Conservation (phyloP, 495 filamentous ascomycete species). For the Pyrenula massariospora region DNA sequence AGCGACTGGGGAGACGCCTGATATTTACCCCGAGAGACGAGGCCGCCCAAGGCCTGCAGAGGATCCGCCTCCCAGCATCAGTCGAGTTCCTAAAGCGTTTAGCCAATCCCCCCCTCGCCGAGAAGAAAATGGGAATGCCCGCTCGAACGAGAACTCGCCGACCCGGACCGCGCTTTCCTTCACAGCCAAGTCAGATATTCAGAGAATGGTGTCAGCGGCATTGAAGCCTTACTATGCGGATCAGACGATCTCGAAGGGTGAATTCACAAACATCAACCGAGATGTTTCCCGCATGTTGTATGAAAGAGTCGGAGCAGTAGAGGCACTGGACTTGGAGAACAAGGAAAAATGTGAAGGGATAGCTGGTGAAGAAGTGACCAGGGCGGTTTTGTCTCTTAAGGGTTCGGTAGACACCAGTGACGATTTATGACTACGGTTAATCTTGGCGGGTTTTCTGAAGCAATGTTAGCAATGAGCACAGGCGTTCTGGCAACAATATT, state of each 20-base stretch:
- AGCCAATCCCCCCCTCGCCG: conserved; percentile 8
- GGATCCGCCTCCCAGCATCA: conserved; percentile 8
- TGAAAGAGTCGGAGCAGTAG: conserved; percentile 55
- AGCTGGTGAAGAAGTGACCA: conserved; percentile 63
- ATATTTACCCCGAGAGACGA: not conserved
- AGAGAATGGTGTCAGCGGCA: conserved; percentile 64
- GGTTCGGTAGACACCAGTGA: not conserved
- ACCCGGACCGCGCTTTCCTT: conserved; percentile 45
- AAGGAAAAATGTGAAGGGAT: conserved; percentile 54
- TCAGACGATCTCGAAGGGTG: conserved; percentile 60
- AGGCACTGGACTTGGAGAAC: conserved; percentile 42
- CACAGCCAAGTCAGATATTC: conserved; percentile 69
- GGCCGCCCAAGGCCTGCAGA: not conserved
- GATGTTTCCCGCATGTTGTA: conserved; percentile 77
- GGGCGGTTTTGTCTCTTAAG: conserved; percentile 29
- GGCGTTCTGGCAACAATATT: not conserved
- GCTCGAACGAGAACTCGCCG: conserved; percentile 45
- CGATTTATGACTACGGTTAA: not conserved
- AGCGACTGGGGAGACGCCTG: conserved; percentile 3
- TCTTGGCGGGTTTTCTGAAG: not conserved
- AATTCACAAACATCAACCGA: conserved; percentile 81
- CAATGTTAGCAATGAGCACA: not conserved
- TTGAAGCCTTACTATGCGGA: conserved; percentile 65
- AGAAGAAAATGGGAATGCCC: conserved; percentile 7
- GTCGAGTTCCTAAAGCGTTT: conserved; percentile 24